Base-by-base conservation (phyloP, 331 rosid genomes). In the Malus hybrid region DNA sequence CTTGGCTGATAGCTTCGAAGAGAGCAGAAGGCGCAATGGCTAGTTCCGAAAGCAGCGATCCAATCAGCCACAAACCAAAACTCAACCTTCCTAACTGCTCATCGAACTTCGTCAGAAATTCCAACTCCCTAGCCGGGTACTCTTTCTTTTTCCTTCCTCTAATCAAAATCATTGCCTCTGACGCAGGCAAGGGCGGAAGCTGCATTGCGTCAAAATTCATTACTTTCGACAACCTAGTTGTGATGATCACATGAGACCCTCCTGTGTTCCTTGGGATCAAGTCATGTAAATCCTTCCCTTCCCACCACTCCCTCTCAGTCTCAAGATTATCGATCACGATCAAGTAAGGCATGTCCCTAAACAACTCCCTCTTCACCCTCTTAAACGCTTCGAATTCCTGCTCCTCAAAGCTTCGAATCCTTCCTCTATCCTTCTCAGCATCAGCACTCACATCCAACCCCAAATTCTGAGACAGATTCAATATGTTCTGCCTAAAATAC, bases 331-430 rank as follows among this genome's bases (percentile, higher is more conserved):
- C 97, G 76, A 93, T 88, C 85, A 93, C 80, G 52, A 93, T 46
- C 81, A 93, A 87, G 77, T 89, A 87, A 62, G 98, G 97, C 78
- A 87, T 86, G 71, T 93, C 96, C 55, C 98, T 71, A 53, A 89
- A 91, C 36, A 93, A 67, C 78, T 91, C 97, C 85, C 89, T 87
- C 88, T 87, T 91, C 75, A 93, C 89, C 71, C 93, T 86, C 87
- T 87, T 91, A 86, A 93, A 89, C 11, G 96, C 97, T 77, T 91
- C 98, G 3, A 75, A 68, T 79, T 93, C 98, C 75, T 93, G 98
- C 83, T 91, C 98, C 77, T 93, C 98, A 10, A 93, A 93, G 90
- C 89, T 87, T 3, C 96, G 86, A 30, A 88, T 86, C 58, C 93
- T 70, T 7, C 97, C 96, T 12, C 96, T 82, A 64, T 89, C 97